phyloP scores from a whole-genome alignment of 2,329 filamentous ascomycete genomes.

The Chalaropsis ovoidea region DNA sequence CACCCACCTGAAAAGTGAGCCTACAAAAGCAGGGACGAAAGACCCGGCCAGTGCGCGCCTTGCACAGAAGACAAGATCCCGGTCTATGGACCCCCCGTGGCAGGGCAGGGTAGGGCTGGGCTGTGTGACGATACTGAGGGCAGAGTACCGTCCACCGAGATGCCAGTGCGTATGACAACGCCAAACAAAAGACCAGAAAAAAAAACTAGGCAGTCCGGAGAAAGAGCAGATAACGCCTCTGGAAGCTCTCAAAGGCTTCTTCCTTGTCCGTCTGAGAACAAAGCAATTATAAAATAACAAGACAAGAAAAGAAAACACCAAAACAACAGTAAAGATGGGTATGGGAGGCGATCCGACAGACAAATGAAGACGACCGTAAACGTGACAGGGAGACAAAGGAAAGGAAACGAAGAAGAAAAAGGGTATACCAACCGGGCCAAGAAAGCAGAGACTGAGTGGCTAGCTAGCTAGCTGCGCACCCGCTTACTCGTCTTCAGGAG shows the following conservation, averaged over 20 bases:
- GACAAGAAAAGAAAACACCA: neutral
- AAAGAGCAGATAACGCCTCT: constrained; percentile 4
- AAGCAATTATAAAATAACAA: constrained; percentile 17
- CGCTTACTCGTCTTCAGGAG: constrained; percentile 3
- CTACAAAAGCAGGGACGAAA: constrained; percentile 1
- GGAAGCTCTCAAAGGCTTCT: constrained; percentile 1
- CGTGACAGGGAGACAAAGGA: constrained; percentile 12
- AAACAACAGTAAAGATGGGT: constrained; percentile 16
- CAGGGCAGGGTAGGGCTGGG: neutral
- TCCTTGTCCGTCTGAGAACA: constrained; percentile 1
- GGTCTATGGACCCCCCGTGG: neutral
- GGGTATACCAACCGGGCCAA: constrained; percentile 7
- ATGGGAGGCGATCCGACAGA: constrained; percentile 9
- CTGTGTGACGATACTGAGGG: neutral
- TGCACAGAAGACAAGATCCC: neutral
- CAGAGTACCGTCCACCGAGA: neutral
- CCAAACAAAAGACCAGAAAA: constrained; percentile 8
- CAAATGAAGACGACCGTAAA: constrained; percentile 16
- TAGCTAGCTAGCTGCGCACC: neutral
- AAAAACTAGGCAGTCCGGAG: constrained; percentile 14
- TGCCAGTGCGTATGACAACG: constrained; percentile 8
- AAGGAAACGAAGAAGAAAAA: neutral
- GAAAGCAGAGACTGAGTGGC: neutral
- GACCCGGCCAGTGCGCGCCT: neutral
- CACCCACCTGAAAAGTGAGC: neutral